Base-by-base conservation (phyloP, 1,284 basidiomycete species). In the Cutaneotrichosporon mucoides region DNA sequence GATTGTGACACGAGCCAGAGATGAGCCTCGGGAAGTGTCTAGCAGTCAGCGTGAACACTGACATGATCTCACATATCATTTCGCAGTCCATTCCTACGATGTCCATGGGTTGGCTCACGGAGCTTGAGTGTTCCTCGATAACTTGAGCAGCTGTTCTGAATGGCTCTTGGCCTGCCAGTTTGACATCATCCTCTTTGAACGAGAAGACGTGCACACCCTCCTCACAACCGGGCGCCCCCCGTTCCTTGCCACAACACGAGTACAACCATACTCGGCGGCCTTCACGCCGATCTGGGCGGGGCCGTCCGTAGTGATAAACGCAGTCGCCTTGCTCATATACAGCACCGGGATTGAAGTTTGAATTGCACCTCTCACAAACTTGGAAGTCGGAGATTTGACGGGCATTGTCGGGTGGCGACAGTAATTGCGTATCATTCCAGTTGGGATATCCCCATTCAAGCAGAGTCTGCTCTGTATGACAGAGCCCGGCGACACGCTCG, bases 11-110 rank as follows among this genome's bases (percentile, higher is more conserved):
- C 93, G 84, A 4, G 91, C 93, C 6, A 94, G 84, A 33, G 87
- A 85, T 81, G 90, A 85, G 0, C 93, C 93, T 5, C 88, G 88
- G 0, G 92, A 93, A 0, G 90, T 90, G 77, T 91, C 76, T 78
- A 24, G 24, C 24, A 24, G 24, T 24, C 24, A 24, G 24, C 24
- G 24, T 24, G 24, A 24, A 24, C 24, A 24, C 24, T 24, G 24
- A 24, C 24, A 24, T 24, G 24, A 33, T 55, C 75, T 74, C 62
- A 78, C 78, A 92, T 34, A 94, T 83, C 89, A 96, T 92, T 75
- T 97, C 93, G 72, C 81, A 94, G 75, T 95, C 92, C 53, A 95
- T 79, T 0, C 88, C 89, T 6, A 87, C 89, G 2, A 92, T 84
- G 55, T 90, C 88, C 37, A 89, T 34, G 4, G 46, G 24, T 76